Conservation (phyloP, 2,329 filamentous ascomycete genomes). For the Lomentospora prolificans region DNA sequence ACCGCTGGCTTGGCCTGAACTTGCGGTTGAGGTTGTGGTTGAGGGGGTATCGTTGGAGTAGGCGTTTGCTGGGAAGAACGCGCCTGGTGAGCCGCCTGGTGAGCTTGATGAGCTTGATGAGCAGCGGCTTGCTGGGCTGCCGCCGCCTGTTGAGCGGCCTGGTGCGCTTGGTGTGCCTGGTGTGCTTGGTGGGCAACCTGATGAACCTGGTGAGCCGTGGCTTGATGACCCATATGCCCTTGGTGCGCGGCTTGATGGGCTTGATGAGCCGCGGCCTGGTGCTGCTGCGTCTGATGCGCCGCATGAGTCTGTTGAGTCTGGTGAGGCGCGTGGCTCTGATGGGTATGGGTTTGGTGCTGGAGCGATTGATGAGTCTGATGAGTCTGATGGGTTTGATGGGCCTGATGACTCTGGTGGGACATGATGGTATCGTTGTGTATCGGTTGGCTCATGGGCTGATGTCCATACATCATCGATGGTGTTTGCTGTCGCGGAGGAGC, state of each 20-base stretch:
- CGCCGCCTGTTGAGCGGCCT: slow-evolving; percentile 22
- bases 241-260: slow-evolving; percentile 9
- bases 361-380: slow-evolving; percentile 12
- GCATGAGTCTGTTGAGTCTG: slow-evolving; percentile 17
- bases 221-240: slow-evolving; percentile 1
- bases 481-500: slow-evolving; percentile 36
- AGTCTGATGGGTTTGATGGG: slow-evolving; percentile 18
- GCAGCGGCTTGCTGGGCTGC: slow-evolving; percentile 15
- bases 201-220: slow-evolving; percentile 7
- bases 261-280: slow-evolving; percentile 8
- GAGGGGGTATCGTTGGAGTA: slow-evolving; percentile 18
- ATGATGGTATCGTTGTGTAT: slow-evolving; percentile 32
- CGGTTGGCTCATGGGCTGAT: slow-evolving; percentile 27
- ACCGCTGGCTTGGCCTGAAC: slow-evolving; percentile 15
- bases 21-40: slow-evolving; percentile 18
- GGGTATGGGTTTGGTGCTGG: slow-evolving; percentile 8
- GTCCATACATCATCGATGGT: slow-evolving; percentile 26
- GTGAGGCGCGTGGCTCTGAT: slow-evolving; percentile 14
- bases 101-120: slow-evolving; percentile 17
- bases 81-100: slow-evolving; percentile 18
- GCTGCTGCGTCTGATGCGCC: slow-evolving; percentile 14
- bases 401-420: slow-evolving; percentile 30
- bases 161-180: slow-evolving; percentile 9
- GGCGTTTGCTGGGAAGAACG: slow-evolving; percentile 20
- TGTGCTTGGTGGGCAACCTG: slow-evolving; percentile 8